These are phyloP conservation scores for Pythium phragmitis DNA, from an alignment of 352 stramenopile species.

Conservation along the genomic window DNA sequence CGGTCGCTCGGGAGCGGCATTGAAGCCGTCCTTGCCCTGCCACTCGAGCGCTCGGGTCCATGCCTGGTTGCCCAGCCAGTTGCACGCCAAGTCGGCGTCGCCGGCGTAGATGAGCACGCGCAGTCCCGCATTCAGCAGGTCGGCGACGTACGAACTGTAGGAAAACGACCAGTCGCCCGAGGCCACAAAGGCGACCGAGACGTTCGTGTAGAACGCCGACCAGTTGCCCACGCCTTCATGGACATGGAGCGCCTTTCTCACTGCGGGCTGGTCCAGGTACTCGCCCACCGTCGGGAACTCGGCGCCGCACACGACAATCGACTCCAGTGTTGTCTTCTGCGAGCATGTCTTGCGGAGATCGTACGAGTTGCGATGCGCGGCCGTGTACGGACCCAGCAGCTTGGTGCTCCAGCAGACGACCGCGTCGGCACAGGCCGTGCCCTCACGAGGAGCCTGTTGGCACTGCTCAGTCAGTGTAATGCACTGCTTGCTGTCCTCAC, in stretches of 20 bases:
- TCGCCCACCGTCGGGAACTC: conserved; percentile 37
- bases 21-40: conserved; percentile 75
- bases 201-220: conserved; percentile 81
- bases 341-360: conserved; percentile 50
- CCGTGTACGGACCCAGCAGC: conserved; percentile 34
- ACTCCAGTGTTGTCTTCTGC: not conserved
- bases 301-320: conserved; percentile 28
- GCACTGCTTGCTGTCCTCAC: conserved; percentile 27
- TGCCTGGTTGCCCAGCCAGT: conserved; percentile 91
- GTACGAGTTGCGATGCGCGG: conserved; percentile 43
- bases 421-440: conserved; percentile 30
- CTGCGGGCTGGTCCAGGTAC: conserved; percentile 25
- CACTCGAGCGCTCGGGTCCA: conserved; percentile 90
- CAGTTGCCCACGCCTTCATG: conserved; percentile 37
- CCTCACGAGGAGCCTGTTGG: conserved; percentile 25
- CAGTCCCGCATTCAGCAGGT: conserved; percentile 57
- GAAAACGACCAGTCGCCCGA: conserved; percentile 87
- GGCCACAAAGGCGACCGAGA: conserved; percentile 73
- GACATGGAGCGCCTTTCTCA: conserved; percentile 67
- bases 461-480: conserved; percentile 37
- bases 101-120: conserved; percentile 26
- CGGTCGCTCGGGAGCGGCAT: conserved; percentile 24
- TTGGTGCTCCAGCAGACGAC: conserved; percentile 32
- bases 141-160: conserved; percentile 64
- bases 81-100: conserved; percentile 95